Conservation (phyloP, 805 yeast species). For the Yarrowia divulgata region DNA sequence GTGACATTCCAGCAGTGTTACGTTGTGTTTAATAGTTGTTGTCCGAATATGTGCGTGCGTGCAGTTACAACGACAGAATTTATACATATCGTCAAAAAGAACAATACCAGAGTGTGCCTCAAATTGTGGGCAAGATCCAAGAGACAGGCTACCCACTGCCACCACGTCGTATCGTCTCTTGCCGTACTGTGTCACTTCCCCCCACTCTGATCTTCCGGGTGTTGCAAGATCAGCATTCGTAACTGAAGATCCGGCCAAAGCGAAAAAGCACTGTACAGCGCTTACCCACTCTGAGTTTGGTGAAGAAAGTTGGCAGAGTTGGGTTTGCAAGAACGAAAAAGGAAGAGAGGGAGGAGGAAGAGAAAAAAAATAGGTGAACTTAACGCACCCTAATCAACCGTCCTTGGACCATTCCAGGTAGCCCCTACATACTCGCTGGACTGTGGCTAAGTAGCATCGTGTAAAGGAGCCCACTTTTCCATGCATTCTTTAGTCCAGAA, state of each 20-base stretch:
- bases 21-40: too few species aligned
- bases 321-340: neutral
- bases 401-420: conserved; percentile 3
- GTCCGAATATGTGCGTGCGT: too few species aligned
- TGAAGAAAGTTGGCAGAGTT: neutral
- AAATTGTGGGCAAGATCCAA: too few species aligned
- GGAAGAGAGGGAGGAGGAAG: neutral
- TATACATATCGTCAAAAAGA: too few species aligned
- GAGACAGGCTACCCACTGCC: too few species aligned
- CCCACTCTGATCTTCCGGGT: conserved; percentile 34
- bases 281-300: neutral
- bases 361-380: neutral
- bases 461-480: conserved; percentile 2
- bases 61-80: too few species aligned
- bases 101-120: too few species aligned
- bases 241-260: conserved; percentile 10
- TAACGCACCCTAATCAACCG: conserved; percentile 5
- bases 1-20: neutral
- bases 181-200: neutral
- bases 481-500: neutral
- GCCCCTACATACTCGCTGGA: conserved; percentile 10
- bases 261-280: conserved; percentile 15
- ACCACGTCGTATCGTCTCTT: too few species aligned
- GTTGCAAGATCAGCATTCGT: conserved; percentile 13
- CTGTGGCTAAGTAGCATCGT: neutral